Evolutionary conservation across 306 rosid genomes (phyloP).

Genomic region (Prunus mira): DNA sequence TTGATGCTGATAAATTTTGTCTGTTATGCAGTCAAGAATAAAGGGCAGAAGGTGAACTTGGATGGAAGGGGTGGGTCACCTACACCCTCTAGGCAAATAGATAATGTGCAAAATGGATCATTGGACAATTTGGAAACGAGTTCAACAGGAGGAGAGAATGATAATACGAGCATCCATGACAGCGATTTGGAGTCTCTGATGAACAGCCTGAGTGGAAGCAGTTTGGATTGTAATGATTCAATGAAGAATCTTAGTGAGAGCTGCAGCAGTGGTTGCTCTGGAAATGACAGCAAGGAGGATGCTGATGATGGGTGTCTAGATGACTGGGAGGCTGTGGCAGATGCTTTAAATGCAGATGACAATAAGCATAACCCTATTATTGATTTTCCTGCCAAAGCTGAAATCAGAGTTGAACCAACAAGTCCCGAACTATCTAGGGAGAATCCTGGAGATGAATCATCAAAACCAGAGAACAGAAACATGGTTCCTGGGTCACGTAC

Average conservation of each 20-base stretch:
- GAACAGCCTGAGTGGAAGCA: slow-evolving; percentile 22
- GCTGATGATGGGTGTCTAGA: slow-evolving; percentile 51
- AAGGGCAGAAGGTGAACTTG: slow-evolving; percentile 34
- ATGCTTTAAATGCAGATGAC: slow-evolving; percentile 42
- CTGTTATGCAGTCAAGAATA: slow-evolving; percentile 42
- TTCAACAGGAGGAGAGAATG: slow-evolving; percentile 33
- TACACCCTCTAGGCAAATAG: slow-evolving; percentile 23
- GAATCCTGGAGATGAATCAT: slow-evolving; percentile 17
- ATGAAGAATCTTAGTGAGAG: slow-evolving; percentile 25
- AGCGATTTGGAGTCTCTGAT: slow-evolving; percentile 29
- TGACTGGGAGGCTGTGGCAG: slow-evolving; percentile 67
- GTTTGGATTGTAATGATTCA: slow-evolving; percentile 30
- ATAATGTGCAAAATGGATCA: slow-evolving; percentile 29
- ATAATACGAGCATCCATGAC: slow-evolving; percentile 24
- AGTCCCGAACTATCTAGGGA: not conserved
- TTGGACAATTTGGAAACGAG: slow-evolving; percentile 26
- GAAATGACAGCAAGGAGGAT: slow-evolving; percentile 37
- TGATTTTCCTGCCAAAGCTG: slow-evolving; percentile 22
- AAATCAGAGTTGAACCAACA: not conserved
- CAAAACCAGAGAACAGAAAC: slow-evolving; percentile 17
- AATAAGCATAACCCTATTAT: slow-evolving; percentile 12
- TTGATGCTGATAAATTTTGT: slow-evolving; percentile 4
- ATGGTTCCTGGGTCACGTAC: slow-evolving; percentile 15
- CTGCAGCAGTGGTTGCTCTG: slow-evolving; percentile 23
- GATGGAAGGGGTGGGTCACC: slow-evolving; percentile 31